A percentile compares a stretch with the other conserved stretches of the same genome.
phyloP scores from a whole-genome alignment of 2,329 filamentous ascomycete genomes.

The Ilyonectria destructans region DNA sequence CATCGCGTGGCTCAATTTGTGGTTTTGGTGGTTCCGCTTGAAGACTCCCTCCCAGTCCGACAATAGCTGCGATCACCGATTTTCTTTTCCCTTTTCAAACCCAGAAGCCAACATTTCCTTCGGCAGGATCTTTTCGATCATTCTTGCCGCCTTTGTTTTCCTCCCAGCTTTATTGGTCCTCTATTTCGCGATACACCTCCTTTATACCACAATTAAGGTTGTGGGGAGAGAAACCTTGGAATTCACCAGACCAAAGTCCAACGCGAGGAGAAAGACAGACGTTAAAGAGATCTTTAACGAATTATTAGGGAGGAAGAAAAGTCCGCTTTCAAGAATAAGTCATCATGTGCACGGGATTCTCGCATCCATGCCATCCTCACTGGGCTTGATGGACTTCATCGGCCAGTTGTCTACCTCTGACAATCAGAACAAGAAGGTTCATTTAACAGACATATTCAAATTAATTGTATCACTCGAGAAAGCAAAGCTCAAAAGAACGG shows the following conservation, averaged over 20 bases:
- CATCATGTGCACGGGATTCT: background rate
- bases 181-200: background rate
- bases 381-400: background rate
- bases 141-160: background rate
- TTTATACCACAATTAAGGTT: background rate
- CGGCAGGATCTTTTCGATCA: background rate
- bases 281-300: background rate
- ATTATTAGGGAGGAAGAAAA: background rate
- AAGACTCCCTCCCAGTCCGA: background rate
- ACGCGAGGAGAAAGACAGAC: background rate
- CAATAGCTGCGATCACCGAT: background rate
- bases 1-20: background rate
- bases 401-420: background rate
- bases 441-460: background rate
- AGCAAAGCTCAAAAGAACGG: background rate
- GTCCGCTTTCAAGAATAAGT: background rate
- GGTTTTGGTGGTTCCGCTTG: constrained; percentile 2
- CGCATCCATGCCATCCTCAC: background rate
- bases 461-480: background rate
- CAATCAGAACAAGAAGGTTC: background rate
- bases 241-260: background rate
- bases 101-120: background rate
- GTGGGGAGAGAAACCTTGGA: background rate
- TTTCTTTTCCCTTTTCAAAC: background rate
- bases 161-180: background rate